Evolutionary conservation across 176 grass and related monocot species (phyloP).

Genomic region (Oryza nivara): DNA sequence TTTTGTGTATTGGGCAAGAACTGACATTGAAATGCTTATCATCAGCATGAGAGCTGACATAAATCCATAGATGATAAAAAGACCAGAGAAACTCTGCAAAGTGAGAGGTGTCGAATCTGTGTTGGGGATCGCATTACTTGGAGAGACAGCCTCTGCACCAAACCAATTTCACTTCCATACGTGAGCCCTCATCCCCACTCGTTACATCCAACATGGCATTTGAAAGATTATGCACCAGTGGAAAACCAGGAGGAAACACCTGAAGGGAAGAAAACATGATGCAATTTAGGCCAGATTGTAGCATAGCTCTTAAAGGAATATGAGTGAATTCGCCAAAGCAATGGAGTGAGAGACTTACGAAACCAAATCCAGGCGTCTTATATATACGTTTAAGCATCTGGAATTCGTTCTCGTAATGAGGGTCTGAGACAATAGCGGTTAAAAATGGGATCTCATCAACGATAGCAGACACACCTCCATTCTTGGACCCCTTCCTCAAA

Average conservation of each 20-base stretch:
- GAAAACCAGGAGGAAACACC: conserved; percentile 57
- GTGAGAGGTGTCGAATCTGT: conserved; percentile 35
- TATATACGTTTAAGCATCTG: conserved; percentile 59
- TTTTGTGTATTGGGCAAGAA: conserved; percentile 28
- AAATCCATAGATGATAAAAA: conserved; percentile 52
- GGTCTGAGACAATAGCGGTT: conserved; percentile 46
- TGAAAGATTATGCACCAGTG: conserved; percentile 53
- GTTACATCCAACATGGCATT: conserved; percentile 54
- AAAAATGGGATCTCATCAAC: conserved; percentile 78
- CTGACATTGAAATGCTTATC: background rate
- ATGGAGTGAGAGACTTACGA: conserved; percentile 51
- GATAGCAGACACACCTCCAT: conserved; percentile 71
- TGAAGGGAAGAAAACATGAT: conserved; percentile 12
- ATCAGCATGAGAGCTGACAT: conserved; percentile 43
- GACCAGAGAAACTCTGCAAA: conserved; percentile 53
- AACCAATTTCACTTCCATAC: conserved; percentile 59
- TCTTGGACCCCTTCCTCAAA: conserved; percentile 57
- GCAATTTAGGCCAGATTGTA: background rate
- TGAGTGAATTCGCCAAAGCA: background rate
- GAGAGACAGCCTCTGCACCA: background rate
- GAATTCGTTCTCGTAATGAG: conserved; percentile 35
- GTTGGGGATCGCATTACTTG: background rate
- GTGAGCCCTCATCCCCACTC: conserved; percentile 29
- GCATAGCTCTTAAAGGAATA: conserved; percentile 5
- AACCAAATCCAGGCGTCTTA: conserved; percentile 70